Evolutionary conservation across 768 basidiomycete genomes (phyloP), one percentile per base, ranked within the genome.

Genomic region (Collybia sordida): DNA sequence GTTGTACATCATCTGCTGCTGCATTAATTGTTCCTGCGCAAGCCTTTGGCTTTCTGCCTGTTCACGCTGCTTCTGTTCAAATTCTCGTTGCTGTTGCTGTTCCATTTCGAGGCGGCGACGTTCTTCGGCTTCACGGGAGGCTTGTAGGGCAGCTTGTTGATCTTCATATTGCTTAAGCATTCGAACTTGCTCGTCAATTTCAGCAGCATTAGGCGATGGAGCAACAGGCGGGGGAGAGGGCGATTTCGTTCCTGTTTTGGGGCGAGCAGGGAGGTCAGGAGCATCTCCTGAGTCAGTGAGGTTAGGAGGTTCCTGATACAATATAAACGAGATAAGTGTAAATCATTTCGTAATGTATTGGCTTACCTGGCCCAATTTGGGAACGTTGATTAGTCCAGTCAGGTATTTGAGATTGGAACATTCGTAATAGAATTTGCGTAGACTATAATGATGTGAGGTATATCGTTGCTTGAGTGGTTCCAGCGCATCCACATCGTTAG

Each of bases 391-490:
- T 25, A 99, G 79, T 39, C 95, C 92, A 8, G 97, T 99, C 45
- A 99, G 72, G 69, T 97, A 99, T 67, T 97, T 98, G 57, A 99
- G 81, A 71, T 98, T 98, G 8, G 94, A 97, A 65, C 97, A 99
- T 65, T 99, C 97, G 65, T 98, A 98, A 74, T 98, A 98, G 72
- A 97, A 99, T 66, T 96, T 93, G 54, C 97, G 87, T 8, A 99
- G 79, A 55, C 83, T 88, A 62, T 94, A 86, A 62, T 99, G 97
- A 62, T 98, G 97, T 19, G 90, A 80, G 51, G 82, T 85, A 70
- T 88, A 99, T 25, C 97, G 85, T 63, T 90, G 81, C 39, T 87
- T 81, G 17, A 99, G 74, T 1, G 94, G 95, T 61, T 94, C 91
- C 54, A 99, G 71, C 2, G 86, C 94, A 38, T 98, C 97, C 34